A percentile compares a stretch with the other conserved stretches of the same genome.
These are phyloP conservation scores for Nematocida displodere DNA, from an alignment of 371 early-diverging fungal genomes.

Conservation along the genomic window DNA sequence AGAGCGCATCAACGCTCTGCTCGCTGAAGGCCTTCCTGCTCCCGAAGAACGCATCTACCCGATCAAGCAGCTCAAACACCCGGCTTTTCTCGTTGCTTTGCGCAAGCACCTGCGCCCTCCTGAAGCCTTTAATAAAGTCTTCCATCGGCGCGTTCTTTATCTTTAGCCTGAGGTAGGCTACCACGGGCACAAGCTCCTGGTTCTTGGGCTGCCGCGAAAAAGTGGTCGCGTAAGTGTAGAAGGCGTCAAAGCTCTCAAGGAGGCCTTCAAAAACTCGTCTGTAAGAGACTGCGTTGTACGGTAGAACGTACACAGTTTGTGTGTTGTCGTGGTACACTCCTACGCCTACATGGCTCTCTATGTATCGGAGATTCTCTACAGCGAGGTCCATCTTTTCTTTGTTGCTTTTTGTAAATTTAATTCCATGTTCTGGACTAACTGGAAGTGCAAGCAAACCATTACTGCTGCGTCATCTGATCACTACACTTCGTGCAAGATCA, in stretches of 20 bases:
- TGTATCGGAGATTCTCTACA: slow-evolving; percentile 32
- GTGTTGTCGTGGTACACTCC: slow-evolving; percentile 20
- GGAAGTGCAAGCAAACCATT: slow-evolving; percentile 52
- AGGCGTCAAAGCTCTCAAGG: background rate
- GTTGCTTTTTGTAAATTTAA: slow-evolving; percentile 36
- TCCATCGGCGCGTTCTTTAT: background rate
- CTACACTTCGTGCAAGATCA: slow-evolving; percentile 26
- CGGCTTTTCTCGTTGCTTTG: background rate
- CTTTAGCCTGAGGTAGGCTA: background rate
- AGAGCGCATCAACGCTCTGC: background rate
- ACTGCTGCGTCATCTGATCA: slow-evolving; percentile 30
- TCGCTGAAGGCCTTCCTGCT: slow-evolving; percentile 2
- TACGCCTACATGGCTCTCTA: slow-evolving; percentile 2
- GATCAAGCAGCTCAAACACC: background rate
- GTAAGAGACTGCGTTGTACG: slow-evolving; percentile 5
- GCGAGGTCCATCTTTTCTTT: slow-evolving; percentile 36
- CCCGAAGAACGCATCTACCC: background rate
- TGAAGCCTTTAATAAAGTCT: slow-evolving; percentile 27
- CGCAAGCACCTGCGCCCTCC: slow-evolving; percentile 1
- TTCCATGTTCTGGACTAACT: slow-evolving; percentile 47
- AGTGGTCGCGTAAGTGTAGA: slow-evolving; percentile 15
- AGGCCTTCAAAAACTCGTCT: slow-evolving; percentile 3
- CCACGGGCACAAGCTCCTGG: background rate
- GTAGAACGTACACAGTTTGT: slow-evolving; percentile 3
- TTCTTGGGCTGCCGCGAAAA: background rate